Conservation (phyloP, 2,329 filamentous ascomycete species). For the Sporothrix phasma region DNA sequence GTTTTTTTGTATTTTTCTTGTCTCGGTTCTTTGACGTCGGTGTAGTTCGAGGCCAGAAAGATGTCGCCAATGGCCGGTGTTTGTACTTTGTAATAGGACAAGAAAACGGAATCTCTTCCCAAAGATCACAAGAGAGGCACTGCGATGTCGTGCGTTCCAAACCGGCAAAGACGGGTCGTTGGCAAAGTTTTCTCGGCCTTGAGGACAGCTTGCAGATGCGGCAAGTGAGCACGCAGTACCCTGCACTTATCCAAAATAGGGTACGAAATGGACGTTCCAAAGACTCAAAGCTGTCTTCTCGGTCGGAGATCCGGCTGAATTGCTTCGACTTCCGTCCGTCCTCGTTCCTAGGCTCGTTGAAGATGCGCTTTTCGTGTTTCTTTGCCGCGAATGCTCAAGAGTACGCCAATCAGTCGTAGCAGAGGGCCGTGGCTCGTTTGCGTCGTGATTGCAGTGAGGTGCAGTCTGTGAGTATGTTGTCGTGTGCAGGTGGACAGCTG, state of each 20-base stretch:
- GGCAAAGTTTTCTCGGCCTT: neutral
- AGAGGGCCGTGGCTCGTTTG: neutral
- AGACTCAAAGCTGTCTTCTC: slow-evolving; percentile 7
- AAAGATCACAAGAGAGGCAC: neutral
- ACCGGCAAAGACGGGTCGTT: neutral
- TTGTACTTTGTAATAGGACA: neutral
- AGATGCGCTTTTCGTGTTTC: neutral
- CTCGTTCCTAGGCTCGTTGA: neutral
- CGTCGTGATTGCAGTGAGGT: neutral
- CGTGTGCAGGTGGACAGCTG: neutral
- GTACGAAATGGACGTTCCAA: neutral
- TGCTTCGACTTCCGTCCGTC: slow-evolving; percentile 5
- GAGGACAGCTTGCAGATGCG: slow-evolving; percentile 20
- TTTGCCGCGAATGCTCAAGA: neutral
- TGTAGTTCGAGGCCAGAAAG: neutral
- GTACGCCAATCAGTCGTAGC: neutral
- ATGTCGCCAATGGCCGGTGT: neutral
- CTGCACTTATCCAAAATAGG: neutral
- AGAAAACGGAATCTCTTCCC: neutral
- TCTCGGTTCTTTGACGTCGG: too few species aligned
- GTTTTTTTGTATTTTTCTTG: neutral
- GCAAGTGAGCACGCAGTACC: neutral
- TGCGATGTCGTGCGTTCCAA: neutral
- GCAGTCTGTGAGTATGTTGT: neutral
- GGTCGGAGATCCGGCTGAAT: slow-evolving; percentile 10